Evolutionary conservation across 495 filamentous ascomycete genomes (phyloP), one percentile per base, ranked within the genome.

Genomic region (Xylaria flabelliformis): DNA sequence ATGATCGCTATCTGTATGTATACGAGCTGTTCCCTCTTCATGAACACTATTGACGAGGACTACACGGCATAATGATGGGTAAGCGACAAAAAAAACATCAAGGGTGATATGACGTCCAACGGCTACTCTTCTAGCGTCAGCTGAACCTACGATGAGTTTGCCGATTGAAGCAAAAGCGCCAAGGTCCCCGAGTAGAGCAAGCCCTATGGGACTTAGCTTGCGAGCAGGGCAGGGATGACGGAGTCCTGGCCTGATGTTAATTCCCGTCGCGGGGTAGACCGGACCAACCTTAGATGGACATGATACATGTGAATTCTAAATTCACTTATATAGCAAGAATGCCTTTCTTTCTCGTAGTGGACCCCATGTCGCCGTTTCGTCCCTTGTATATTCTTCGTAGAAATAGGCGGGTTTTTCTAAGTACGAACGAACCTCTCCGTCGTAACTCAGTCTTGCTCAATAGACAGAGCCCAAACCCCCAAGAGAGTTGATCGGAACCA

Each of bases 191-290:
- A 26, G 21, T 29, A 50, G 36, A 64, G 61, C 12, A 64, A 64
- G 44, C 61, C 61, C 1, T 61, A 61, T 21, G 12, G 17, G 58
- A 19, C 32, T 41, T 61, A 39, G 58, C 58, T 61, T 61, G 58
- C 58, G 58, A 61, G 34, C 58, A 41, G 58, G 61, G 17, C 21
- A 61, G 58, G 58, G 58, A 39, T 61, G 17, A 21, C 58, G 32
- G 58, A 39, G 58, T 39, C 58, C 39, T 61, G 39, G 58, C 10
- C 48, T 39, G 56, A 39, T 39, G 3, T 59, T 12, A 15, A 42
- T 26, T 39, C 36, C 59, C 59, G 15, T 63, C 59, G 59, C 51
- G 51, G 50, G 50, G 55, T 34, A 58, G 12, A 34, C 26, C 55
- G 21, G 17, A 26, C 26, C 32, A 21, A 59, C 8, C 29, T 26